phyloP scores from a whole-genome alignment of 108 stramenopile species.

The Stephanodiscus triporus region DNA sequence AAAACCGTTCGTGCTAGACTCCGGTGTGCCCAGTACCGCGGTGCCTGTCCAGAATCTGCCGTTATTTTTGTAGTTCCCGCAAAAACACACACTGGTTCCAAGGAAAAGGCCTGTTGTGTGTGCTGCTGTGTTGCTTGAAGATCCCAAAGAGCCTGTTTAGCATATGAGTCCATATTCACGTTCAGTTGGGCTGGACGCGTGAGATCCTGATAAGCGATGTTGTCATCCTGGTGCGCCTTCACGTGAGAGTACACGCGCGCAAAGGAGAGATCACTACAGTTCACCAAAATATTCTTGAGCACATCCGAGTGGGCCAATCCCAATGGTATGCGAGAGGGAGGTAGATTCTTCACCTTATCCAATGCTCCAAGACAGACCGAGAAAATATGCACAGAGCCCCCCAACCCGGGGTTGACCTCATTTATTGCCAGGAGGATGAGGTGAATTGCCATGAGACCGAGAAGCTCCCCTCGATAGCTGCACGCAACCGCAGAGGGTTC shows the following conservation, averaged over 20 bases:
- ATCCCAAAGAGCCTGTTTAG: conserved; percentile 7
- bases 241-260: conserved; percentile 11
- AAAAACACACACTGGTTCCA: conserved; percentile 20
- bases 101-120: conserved; percentile 12
- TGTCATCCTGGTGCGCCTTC: conserved; percentile 29
- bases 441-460: conserved; percentile 25
- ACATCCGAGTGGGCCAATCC: conserved; percentile 18
- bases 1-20: not conserved
- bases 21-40: conserved; percentile 9
- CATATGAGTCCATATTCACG: not conserved
- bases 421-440: conserved; percentile 16
- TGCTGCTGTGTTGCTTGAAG: not conserved
- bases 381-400: not conserved
- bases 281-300: conserved; percentile 17
- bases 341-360: not conserved
- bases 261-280: conserved; percentile 13
- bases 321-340: conserved; percentile 3
- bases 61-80: conserved; percentile 16
- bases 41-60: not conserved
- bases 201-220: not conserved
- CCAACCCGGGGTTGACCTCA: not conserved
- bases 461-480: conserved; percentile 28
- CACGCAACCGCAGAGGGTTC: conserved; percentile 1
- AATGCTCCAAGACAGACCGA: conserved; percentile 30
- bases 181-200: conserved; percentile 15